Conservation (phyloP, 768 basidiomycete genomes). For the Leucocoprinus leucothites region DNA sequence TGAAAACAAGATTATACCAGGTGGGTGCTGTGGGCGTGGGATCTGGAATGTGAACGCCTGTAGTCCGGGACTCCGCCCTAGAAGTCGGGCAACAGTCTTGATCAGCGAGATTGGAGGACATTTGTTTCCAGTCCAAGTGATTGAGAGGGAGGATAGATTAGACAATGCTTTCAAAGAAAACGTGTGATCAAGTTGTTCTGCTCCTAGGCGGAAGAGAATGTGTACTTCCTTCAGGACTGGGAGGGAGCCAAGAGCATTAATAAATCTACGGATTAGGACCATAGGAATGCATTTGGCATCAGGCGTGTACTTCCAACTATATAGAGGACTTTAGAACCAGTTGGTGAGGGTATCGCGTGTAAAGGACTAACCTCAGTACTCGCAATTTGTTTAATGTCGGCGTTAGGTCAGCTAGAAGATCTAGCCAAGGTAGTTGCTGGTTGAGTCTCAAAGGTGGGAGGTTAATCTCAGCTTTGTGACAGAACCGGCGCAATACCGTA, state of each 20-base stretch:
- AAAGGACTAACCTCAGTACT: background rate
- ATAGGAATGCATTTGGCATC: background rate
- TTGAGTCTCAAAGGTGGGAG: no score
- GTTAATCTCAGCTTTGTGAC: no score
- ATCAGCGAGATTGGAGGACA: no score
- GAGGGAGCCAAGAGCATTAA: background rate
- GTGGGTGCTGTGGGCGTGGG: background rate
- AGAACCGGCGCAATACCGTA: background rate
- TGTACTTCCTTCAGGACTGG: background rate
- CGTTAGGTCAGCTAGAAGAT: background rate
- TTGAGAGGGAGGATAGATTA: background rate
- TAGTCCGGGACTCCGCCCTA: background rate
- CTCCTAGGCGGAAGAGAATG: background rate
- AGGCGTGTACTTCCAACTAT: background rate
- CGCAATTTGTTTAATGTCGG: background rate
- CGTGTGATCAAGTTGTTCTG: background rate
- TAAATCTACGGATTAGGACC: background rate
- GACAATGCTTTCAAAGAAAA: background rate
- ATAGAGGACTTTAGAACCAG: background rate
- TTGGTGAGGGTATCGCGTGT: background rate
- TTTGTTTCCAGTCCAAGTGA: background rate
- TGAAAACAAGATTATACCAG: background rate
- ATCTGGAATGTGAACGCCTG: background rate
- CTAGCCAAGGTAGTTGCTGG: no score
- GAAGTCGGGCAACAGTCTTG: background rate